Conservation (phyloP, 768 basidiomycete genomes). For the Russula griseocarnosa region DNA sequence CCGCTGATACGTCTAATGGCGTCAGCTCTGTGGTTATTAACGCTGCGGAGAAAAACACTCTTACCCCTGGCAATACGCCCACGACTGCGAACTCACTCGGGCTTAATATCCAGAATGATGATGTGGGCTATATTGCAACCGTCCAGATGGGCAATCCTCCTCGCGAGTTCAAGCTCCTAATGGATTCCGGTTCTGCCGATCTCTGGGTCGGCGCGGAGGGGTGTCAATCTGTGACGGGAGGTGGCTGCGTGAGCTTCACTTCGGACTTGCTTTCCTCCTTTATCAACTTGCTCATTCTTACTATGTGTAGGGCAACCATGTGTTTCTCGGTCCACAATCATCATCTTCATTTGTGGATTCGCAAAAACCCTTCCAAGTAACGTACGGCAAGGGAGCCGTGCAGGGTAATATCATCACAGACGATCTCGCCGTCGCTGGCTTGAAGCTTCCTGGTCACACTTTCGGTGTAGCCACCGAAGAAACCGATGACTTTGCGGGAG, state of each 20-base stretch:
- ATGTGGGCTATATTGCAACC: conserved; percentile 49
- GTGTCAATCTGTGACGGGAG: conserved; percentile 35
- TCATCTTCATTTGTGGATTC: conserved; percentile 61
- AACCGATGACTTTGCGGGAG: conserved; percentile 54
- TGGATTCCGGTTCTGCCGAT: conserved; percentile 49
- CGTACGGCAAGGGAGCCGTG: conserved; percentile 70
- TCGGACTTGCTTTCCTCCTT: no score
- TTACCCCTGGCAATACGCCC: conserved; percentile 45
- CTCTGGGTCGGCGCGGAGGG: conserved; percentile 41
- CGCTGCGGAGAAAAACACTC: conserved; percentile 36
- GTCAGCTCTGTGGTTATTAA: conserved; percentile 38
- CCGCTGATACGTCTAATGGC: conserved; percentile 32
- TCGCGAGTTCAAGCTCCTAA: conserved; percentile 41
- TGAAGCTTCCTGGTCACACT: conserved; percentile 51
- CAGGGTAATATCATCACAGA: conserved; percentile 61
- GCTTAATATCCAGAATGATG: conserved; percentile 61
- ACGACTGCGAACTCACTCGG: conserved; percentile 54
- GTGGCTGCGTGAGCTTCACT: conserved; percentile 39
- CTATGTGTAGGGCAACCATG: conserved; percentile 53
- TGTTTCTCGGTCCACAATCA: conserved; percentile 56
- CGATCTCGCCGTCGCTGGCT: conserved; percentile 58
- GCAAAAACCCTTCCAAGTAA: conserved; percentile 50
- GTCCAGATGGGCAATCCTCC: conserved; percentile 46
- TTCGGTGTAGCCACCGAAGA: conserved; percentile 67
- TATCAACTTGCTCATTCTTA: not conserved